Percentiles rank a stretch among this genome's conserved stretches.
Evolutionary conservation across 2,329 filamentous ascomycete genomes (phyloP).

Genomic region (Lasiodiplodia hormozganensis): DNA sequence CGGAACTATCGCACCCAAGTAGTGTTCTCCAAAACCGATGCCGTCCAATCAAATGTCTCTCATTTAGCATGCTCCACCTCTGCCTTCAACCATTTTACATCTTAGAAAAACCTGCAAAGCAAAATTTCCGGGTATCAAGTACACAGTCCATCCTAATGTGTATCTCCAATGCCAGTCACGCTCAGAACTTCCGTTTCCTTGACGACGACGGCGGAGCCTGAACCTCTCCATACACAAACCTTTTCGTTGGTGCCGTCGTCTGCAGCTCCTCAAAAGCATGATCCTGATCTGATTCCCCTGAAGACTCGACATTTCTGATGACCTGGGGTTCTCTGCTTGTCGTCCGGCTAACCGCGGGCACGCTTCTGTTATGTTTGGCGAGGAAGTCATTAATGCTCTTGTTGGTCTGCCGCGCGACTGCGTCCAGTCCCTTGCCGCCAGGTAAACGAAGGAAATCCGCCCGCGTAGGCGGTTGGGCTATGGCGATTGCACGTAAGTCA

Average conservation of each 20-base stretch:
- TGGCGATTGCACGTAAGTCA: not conserved
- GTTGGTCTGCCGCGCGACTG: not conserved
- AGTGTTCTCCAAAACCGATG: not conserved
- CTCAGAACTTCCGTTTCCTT: constrained; percentile 6
- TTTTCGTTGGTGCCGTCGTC: not conserved
- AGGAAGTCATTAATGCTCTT: constrained; percentile 7
- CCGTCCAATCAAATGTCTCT: not conserved
- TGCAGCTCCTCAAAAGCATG: not conserved
- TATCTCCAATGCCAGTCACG: too few species aligned
- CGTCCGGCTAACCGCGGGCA: not conserved
- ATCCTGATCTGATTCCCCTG: not conserved
- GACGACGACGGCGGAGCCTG: not conserved
- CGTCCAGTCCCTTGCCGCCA: not conserved
- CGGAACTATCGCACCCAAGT: not conserved
- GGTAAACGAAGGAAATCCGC: not conserved
- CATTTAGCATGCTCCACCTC: not conserved
- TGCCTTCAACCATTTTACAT: not conserved
- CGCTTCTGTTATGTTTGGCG: not conserved
- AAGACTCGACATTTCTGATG: not conserved
- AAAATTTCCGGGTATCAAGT: constrained; percentile 1
- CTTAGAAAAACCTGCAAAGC: too few species aligned
- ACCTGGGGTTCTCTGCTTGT: too few species aligned
- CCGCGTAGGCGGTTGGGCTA: not conserved
- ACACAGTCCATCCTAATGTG: not conserved
- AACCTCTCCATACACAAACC: too few species aligned